Evolutionary conservation across 805 yeast genomes (phyloP).

Genomic region (Gaillardinia entomophila): DNA sequence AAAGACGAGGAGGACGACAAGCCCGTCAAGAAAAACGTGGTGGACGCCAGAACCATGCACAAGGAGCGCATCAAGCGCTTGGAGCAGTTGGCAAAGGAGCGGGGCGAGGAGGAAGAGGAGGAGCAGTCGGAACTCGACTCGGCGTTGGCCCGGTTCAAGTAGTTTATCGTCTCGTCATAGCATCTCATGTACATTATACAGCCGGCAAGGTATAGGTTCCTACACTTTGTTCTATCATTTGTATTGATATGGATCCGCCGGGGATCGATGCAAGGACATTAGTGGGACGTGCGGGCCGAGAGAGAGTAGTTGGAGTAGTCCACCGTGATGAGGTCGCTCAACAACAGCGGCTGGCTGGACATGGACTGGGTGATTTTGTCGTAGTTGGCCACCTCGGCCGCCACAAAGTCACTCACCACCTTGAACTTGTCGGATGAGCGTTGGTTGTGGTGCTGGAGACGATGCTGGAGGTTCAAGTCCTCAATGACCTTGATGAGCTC

Average conservation of each 20-base stretch:
- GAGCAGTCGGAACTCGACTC: constrained; percentile 48
- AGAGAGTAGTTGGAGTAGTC: constrained; percentile 40
- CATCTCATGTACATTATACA: constrained; percentile 1
- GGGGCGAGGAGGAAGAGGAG: constrained; percentile 42
- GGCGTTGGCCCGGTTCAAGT: constrained; percentile 46
- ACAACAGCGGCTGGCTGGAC: constrained; percentile 7
- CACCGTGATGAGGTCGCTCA: constrained; percentile 36
- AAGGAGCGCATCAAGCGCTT: constrained; percentile 65
- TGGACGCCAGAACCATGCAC: constrained; percentile 78
- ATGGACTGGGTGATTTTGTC: constrained; percentile 18
- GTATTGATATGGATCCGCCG: constrained; percentile 1
- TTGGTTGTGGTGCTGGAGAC: constrained; percentile 41
- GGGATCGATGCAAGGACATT: background rate
- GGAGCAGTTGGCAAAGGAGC: constrained; percentile 67
- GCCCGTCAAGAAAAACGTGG: constrained; percentile 75
- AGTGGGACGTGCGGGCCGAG: constrained; percentile 27
- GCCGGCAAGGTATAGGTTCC: background rate
- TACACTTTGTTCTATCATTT: background rate
- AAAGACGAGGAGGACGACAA: constrained; percentile 74
- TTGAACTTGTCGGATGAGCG: constrained; percentile 35
- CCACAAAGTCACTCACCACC: constrained; percentile 40
- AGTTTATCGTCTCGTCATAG: constrained; percentile 3
- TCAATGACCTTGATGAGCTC: constrained; percentile 25
- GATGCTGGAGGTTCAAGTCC: constrained; percentile 34
- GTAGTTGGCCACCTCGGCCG: constrained; percentile 29